A percentile compares a stretch with the other conserved stretches of the same genome.
Evolutionary conservation across 257 asterid species (phyloP).

Genomic region (Mitragyna speciosa): DNA sequence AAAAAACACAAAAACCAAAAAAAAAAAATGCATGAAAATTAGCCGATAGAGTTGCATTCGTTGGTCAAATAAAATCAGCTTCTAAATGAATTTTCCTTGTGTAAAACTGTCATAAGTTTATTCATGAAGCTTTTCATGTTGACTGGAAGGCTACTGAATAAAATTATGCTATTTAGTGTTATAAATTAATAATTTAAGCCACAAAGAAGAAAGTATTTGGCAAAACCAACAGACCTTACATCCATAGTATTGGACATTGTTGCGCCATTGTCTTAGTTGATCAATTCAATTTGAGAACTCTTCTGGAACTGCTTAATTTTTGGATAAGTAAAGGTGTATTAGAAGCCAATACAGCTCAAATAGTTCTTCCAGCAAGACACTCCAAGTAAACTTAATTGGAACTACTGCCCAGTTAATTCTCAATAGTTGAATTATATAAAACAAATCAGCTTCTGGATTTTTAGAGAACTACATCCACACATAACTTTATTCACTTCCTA

Average conservation of each 20-base stretch:
- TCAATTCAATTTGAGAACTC: background rate
- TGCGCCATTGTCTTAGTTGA: background rate
- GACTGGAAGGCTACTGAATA: background rate
- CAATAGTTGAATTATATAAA: background rate
- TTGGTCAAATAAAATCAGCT: too few relatives aligned
- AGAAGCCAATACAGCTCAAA: constrained; percentile 52
- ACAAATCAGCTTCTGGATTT: background rate
- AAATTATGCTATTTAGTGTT: too few relatives aligned
- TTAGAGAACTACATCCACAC: too few relatives aligned
- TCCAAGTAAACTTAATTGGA: constrained; percentile 32
- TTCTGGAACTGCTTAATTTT: background rate
- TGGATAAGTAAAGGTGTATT: constrained; percentile 5
- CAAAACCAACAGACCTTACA: background rate
- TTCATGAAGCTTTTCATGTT: background rate
- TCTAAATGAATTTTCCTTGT: too few relatives aligned
- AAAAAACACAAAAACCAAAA: too few relatives aligned
- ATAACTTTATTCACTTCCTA: background rate
- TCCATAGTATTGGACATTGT: background rate
- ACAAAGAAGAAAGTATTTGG: background rate
- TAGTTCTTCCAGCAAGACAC: constrained; percentile 35
- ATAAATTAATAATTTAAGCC: background rate
- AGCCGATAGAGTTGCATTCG: too few relatives aligned
- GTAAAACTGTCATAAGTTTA: too few relatives aligned
- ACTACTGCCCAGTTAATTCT: constrained; percentile 29
- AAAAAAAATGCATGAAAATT: too few relatives aligned